Conservation (phyloP, 441 rosid genomes). For the Gossypium laxum region DNA sequence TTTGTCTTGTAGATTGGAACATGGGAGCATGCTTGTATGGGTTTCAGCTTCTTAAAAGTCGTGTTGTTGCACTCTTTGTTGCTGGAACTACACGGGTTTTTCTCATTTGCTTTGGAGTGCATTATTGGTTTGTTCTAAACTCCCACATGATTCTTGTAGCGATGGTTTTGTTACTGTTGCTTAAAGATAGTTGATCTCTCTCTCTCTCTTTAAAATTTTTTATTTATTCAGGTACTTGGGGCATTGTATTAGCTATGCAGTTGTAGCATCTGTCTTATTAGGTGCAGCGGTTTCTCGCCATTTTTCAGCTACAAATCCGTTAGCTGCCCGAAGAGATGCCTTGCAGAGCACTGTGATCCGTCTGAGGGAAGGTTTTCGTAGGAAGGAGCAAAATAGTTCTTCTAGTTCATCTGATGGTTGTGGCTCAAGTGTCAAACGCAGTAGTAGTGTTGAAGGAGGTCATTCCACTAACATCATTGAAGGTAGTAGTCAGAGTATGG, state of each 20-base stretch:
- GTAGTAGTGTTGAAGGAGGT: conserved; percentile 83
- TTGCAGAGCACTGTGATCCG: conserved; percentile 92
- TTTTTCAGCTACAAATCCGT: conserved; percentile 76
- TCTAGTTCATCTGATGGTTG: conserved; percentile 98
- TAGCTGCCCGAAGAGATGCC: conserved; percentile 98
- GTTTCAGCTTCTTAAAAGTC: conserved; percentile 86
- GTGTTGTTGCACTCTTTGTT: conserved; percentile 79
- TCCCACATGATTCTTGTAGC: conserved; percentile 6
- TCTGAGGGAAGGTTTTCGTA: conserved; percentile 92
- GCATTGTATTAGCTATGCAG: conserved; percentile 91
- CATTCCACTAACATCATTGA: conserved; percentile 59
- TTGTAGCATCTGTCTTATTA: conserved; percentile 89
- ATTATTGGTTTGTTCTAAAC: conserved; percentile 76
- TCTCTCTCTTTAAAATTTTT: conserved; percentile 17
- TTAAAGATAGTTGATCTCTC: conserved; percentile 12
- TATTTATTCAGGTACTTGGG: conserved; percentile 73
- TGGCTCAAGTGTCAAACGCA: conserved; percentile 92
- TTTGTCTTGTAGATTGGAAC: conserved; percentile 74
- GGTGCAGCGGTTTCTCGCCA: conserved; percentile 98
- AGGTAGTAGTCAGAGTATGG: conserved; percentile 39
- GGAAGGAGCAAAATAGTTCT: conserved; percentile 81
- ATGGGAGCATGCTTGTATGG: conserved; percentile 98
- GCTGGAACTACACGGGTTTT: conserved; percentile 88
- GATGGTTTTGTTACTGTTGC: not conserved
- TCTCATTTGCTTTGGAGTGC: conserved; percentile 97